phyloP scores from a whole-genome alignment of 2,329 filamentous ascomycete genomes.

The Trichoderma sp. region DNA sequence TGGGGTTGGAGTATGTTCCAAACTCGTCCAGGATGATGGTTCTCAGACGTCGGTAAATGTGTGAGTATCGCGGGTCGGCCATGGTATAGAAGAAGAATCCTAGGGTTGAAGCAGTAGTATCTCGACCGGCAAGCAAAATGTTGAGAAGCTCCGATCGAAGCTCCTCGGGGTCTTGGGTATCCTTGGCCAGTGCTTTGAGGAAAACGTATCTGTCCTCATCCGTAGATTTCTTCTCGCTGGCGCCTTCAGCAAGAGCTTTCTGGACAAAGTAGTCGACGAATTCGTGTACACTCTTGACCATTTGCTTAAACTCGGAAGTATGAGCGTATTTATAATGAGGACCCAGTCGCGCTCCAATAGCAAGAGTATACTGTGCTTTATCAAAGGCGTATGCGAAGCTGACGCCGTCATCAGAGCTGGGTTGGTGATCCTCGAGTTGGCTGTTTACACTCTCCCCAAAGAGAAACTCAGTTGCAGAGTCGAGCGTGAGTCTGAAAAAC shows the following conservation, averaged over 20 bases:
- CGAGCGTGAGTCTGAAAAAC: conserved; percentile 54
- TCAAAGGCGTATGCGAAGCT: conserved; percentile 43
- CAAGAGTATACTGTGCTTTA: conserved; percentile 47
- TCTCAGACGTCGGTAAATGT: conserved; percentile 49
- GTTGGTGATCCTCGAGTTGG: conserved; percentile 41
- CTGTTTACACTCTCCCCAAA: conserved; percentile 60
- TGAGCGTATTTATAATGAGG: conserved; percentile 51
- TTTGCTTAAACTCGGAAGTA: conserved; percentile 62
- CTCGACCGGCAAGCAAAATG: conserved; percentile 55
- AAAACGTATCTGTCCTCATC: conserved; percentile 39
- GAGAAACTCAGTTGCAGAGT: conserved; percentile 59
- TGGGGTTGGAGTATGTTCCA: conserved; percentile 47
- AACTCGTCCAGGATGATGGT: conserved; percentile 50
- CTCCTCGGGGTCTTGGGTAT: conserved; percentile 38
- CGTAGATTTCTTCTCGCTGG: conserved; percentile 23
- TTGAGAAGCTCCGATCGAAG: conserved; percentile 43
- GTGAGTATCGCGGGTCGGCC: conserved; percentile 41
- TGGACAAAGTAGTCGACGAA: conserved; percentile 73
- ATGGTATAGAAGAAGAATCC: conserved; percentile 53
- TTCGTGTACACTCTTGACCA: conserved; percentile 66
- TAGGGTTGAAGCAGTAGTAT: conserved; percentile 57
- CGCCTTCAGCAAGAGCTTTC: conserved; percentile 49
- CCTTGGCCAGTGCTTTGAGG: conserved; percentile 39
- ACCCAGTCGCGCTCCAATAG: conserved; percentile 55
- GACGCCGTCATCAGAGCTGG: conserved; percentile 36